A percentile compares a stretch with the other conserved stretches of the same genome.
These are phyloP conservation scores for Crinitomyces ghanaensis DNA, from an alignment of 805 yeast genomes.

Conservation along the genomic window DNA sequence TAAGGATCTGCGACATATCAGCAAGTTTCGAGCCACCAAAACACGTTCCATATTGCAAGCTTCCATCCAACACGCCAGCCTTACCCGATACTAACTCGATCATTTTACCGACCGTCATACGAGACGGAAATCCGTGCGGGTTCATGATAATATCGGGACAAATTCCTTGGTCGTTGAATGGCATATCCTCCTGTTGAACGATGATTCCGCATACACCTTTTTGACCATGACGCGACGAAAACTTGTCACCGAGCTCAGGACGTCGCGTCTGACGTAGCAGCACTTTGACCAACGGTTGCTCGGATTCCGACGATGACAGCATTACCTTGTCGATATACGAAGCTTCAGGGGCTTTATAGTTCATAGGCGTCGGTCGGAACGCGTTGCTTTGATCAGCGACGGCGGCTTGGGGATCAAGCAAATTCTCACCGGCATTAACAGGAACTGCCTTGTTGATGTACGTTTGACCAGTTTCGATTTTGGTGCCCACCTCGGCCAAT, in stretches of 20 bases:
- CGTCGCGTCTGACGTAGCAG: slow-evolving; percentile 88
- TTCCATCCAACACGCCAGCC: slow-evolving; percentile 91
- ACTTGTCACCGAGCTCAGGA: slow-evolving; percentile 96
- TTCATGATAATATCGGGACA: slow-evolving; percentile 96
- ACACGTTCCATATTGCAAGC: slow-evolving; percentile 92
- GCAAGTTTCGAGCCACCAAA: slow-evolving; percentile 96
- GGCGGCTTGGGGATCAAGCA: slow-evolving; percentile 22
- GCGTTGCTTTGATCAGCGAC: slow-evolving; percentile 32
- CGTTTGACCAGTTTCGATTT: slow-evolving; percentile 84
- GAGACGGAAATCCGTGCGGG: slow-evolving; percentile 99
- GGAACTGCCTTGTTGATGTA: slow-evolving; percentile 92
- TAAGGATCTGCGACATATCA: slow-evolving; percentile 85
- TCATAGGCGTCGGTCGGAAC: slow-evolving; percentile 83
- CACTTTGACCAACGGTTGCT: slow-evolving; percentile 88
- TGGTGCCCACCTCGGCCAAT: slow-evolving; percentile 89
- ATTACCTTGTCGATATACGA: slow-evolving; percentile 93
- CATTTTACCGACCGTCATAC: slow-evolving; percentile 99
- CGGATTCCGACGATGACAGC: slow-evolving; percentile 93
- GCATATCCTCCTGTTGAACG: slow-evolving; percentile 93
- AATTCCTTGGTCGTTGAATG: slow-evolving; percentile 86
- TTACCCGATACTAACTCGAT: slow-evolving; percentile 91
- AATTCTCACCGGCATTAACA: slow-evolving; percentile 59
- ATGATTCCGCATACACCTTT: slow-evolving; percentile 99
- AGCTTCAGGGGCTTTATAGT: slow-evolving; percentile 91
- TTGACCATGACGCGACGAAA: slow-evolving; percentile 96